phyloP scores from a whole-genome alignment of 108 stramenopile species.

The Asterionellopsis glacialis region DNA sequence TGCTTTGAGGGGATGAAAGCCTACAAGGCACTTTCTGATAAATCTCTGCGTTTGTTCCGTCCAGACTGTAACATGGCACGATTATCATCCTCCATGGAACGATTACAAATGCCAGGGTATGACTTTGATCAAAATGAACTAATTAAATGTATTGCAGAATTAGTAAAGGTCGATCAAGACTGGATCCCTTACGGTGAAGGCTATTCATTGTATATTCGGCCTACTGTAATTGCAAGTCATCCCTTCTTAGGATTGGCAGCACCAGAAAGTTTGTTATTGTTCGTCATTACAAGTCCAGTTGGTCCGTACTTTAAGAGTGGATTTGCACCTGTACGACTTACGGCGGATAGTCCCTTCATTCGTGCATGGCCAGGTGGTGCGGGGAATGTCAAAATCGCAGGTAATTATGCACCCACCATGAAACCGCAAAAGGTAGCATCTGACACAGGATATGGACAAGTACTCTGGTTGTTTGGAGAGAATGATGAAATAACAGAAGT shows the following conservation, averaged over 20 bases:
- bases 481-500: constrained; percentile 90
- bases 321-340: constrained; percentile 87
- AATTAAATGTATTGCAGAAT: constrained; percentile 69
- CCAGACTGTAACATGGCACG: constrained; percentile 89
- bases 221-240: constrained; percentile 91
- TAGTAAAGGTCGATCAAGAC: constrained; percentile 69
- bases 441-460: constrained; percentile 76
- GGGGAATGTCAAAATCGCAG: constrained; percentile 88
- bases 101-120: constrained; percentile 71
- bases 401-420: constrained; percentile 96
- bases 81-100: constrained; percentile 70
- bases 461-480: constrained; percentile 93
- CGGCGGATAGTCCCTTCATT: constrained; percentile 77
- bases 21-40: constrained; percentile 48
- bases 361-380: constrained; percentile 97
- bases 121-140: constrained; percentile 78
- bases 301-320: constrained; percentile 93
- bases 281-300: constrained; percentile 84
- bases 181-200: constrained; percentile 95
- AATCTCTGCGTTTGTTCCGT: constrained; percentile 79
- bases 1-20: constrained; percentile 96
- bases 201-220: constrained; percentile 96
- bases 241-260: constrained; percentile 76
- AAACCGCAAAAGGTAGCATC: constrained; percentile 73
- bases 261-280: constrained; percentile 64